Conservation (phyloP, 345 rosid genomes). For the Syzygium jambos region DNA sequence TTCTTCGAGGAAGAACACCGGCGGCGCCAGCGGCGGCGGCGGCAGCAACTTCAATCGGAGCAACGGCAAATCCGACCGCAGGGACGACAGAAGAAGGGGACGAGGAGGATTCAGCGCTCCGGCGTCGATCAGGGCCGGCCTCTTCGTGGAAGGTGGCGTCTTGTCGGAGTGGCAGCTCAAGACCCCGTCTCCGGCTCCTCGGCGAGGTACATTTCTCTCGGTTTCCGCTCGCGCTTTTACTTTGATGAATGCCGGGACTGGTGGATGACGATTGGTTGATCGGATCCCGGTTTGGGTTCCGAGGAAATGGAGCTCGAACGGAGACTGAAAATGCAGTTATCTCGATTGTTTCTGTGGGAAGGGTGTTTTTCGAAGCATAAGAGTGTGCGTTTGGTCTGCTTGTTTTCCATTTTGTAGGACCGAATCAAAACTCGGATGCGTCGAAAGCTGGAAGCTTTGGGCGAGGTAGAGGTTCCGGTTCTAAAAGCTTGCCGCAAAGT, state of each 20-base stretch:
- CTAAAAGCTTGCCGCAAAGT: constrained; percentile 25
- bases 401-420: constrained; percentile 26
- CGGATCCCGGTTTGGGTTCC: background rate
- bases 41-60: constrained; percentile 12
- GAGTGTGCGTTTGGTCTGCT: background rate
- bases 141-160: constrained; percentile 72
- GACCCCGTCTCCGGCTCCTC: constrained; percentile 17
- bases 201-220: constrained; percentile 18
- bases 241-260: background rate
- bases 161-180: constrained; percentile 53
- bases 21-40: background rate
- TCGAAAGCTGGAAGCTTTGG: constrained; percentile 27
- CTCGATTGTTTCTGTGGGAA: background rate
- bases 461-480: constrained; percentile 28
- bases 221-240: background rate
- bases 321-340: background rate
- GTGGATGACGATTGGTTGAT: background rate
- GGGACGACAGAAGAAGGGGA: constrained; percentile 17
- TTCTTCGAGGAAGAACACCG: background rate
- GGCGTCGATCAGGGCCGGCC: constrained; percentile 22
- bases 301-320: background rate
- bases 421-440: constrained; percentile 16
- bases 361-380: background rate
- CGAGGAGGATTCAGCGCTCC: constrained; percentile 1
- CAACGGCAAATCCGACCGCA: constrained; percentile 30